Evolutionary conservation across 2,329 filamentous ascomycete genomes (phyloP), one percentile per base, ranked within the genome.

Genomic region (Fusarium sp.): DNA sequence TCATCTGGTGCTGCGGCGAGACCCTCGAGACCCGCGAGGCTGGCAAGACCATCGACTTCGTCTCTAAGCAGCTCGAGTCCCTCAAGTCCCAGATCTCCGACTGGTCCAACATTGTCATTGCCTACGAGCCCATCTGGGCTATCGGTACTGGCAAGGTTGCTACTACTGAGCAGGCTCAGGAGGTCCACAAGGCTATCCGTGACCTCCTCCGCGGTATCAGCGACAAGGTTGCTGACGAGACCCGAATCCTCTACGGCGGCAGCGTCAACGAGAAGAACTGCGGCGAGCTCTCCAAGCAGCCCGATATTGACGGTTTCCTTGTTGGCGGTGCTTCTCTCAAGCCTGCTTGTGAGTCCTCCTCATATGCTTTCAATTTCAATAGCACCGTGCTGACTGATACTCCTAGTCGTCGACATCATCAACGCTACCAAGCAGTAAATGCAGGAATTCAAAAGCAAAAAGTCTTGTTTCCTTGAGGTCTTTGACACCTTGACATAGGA

Each of bases 251-350:
- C 82, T 99, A 99, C 85, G 96, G 96, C 76, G 96, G 96, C 81
- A 96, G 93, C 79, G 96, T 99, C 79, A 97, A 89, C 82, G 96
- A 97, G 89, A 98, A 98, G 93, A 99, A 99, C 91, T 97, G 94
- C 89, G 90, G 88, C 81, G 95, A 98, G 74, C 90, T 99, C 79
- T 91, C 93, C 82, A 95, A 95, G 88, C 91, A 98, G 90, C 83
- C 90, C 74, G 96, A 99, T 84, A 97, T 99, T 83, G 96, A 99
- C 84, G 96, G 96, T 67, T 98, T 98, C 91, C 90, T 98, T 77
- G 95, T 98, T 76, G 95, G 95, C 75, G 95, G 95, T 84, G 95
- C 95, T 81, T 96, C 93, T 83, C 90, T 98, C 86, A 98, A 98
- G 91, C 95, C 95, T 81, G 95, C 94, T 76, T 98, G 92, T 94